Percentiles rank a stretch among this genome's conserved stretches.
Evolutionary conservation across 2,329 filamentous ascomycete genomes (phyloP).

Genomic region (Aspergillus clavatus): DNA sequence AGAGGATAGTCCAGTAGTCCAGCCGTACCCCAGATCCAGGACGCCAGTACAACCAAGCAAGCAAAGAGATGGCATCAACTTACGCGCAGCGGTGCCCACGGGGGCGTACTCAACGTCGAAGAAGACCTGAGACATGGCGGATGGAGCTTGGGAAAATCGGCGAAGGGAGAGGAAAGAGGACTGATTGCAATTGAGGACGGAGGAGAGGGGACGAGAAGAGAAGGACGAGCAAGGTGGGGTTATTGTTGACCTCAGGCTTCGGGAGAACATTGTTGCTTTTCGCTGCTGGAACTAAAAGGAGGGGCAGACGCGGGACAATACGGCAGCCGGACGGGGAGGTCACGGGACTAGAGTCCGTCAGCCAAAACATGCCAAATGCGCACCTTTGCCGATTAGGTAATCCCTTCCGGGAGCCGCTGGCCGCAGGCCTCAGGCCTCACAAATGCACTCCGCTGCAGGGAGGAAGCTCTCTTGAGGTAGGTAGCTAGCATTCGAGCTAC

Average conservation of each 20-base stretch:
- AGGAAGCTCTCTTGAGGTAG: not conserved
- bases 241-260: constrained; percentile 35
- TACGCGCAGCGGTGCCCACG: constrained; percentile 25
- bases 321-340: constrained; percentile 14
- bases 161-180: constrained; percentile 37
- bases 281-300: constrained; percentile 13
- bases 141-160: constrained; percentile 60
- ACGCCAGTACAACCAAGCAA: constrained; percentile 12
- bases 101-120: constrained; percentile 66
- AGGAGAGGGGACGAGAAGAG: constrained; percentile 33
- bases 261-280: constrained; percentile 39
- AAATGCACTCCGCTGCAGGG: not conserved
- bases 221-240: constrained; percentile 44
- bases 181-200: constrained; percentile 29
- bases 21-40: constrained; percentile 9
- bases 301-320: constrained; percentile 30
- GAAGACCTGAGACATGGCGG: constrained; percentile 70
- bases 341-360: constrained; percentile 10
- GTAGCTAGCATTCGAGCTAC: not conserved
- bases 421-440: constrained; percentile 10
- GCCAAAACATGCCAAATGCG: constrained; percentile 13
- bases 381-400: constrained; percentile 7
- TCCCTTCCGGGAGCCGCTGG: not conserved
- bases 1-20: constrained; percentile 12
- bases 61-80: constrained; percentile 16